phyloP scores from a whole-genome alignment of 495 filamentous ascomycete genomes.

The Penicillium arizonense region DNA sequence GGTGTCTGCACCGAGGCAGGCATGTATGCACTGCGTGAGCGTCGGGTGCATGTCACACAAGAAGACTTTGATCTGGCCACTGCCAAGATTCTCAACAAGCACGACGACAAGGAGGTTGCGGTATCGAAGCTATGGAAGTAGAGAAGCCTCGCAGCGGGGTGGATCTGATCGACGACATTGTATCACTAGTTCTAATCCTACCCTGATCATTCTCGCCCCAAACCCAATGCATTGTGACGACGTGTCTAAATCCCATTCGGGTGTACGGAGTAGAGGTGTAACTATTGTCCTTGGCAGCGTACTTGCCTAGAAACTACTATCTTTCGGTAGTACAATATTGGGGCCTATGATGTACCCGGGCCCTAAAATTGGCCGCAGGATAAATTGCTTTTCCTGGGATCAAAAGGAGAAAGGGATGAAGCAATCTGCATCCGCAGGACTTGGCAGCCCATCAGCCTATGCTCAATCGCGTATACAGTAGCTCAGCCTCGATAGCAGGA shows the following conservation, averaged over 20 bases:
- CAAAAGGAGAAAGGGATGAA: not conserved
- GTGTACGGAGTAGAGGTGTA: not conserved
- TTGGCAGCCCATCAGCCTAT: constrained; percentile 3
- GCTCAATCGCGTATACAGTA: constrained; percentile 3
- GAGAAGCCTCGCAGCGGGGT: constrained; percentile 1
- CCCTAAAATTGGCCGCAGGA: too few species aligned
- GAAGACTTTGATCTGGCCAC: constrained; percentile 99
- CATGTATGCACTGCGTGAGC: constrained; percentile 95
- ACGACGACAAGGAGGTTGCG: constrained; percentile 95
- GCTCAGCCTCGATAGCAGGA: not conserved
- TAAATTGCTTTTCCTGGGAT: not conserved
- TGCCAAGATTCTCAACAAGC: constrained; percentile 99
- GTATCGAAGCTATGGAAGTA: constrained; percentile 94
- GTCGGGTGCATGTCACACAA: constrained; percentile 96
- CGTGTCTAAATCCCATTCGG: not conserved
- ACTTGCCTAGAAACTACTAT: too few species aligned
- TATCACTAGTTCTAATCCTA: constrained; percentile 30
- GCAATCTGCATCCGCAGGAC: not conserved
- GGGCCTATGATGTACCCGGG: too few species aligned
- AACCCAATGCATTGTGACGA: constrained; percentile 8
- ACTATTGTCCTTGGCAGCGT: not conserved
- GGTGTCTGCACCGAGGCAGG: constrained; percentile 95
- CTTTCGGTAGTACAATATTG: too few species aligned
- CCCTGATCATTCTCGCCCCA: constrained; percentile 7
- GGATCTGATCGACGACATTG: constrained; percentile 20